Base-by-base conservation (phyloP, 2,329 filamentous ascomycete species). In the Penicillium sp. region DNA sequence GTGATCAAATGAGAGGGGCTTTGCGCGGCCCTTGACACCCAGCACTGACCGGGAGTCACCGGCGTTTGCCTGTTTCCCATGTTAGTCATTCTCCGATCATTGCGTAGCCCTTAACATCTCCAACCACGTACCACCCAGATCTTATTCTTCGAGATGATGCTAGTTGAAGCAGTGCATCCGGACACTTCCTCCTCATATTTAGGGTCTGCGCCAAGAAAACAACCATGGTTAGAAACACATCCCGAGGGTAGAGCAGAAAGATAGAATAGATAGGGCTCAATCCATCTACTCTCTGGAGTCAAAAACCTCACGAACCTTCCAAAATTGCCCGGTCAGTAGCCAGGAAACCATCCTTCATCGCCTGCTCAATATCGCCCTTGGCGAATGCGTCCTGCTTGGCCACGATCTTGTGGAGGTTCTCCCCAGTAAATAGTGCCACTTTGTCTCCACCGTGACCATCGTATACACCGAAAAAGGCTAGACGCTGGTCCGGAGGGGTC, bases 1-100 rank as follows among this genome's bases (percentile, higher is more conserved):
- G 83, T 99, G 95, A 76, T 99, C 95, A 73, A 96, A 96, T n/a
- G 95, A 99, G 59, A 99, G 83, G 52, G 95, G 95, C 81, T 98
- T 99, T 66, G 95, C 95, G 69, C 95, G 87, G 65, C 95, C 95
- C 81, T 98, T 99, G 71, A 99, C 92, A 69, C 95, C 95, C 64
- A 99, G 80, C 26, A 99, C 95, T 72, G 89, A 91, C 81, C 95
- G 88, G 62, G 95, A 99, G 77, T 99, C 95, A 72, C 95, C 95
- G 62, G 95, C 92, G 75, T 99, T 99, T 71, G 92, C 95, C 95
- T 99, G 67, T 53, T 33, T 23, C 27, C n/a, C 21, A 11, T 13
- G 25, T 55, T 29, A 54, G 53, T 61, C 53, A 71, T 73, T 60
- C 19, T 21, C 4, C 11, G 21, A 39, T 19, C 43, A 5, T 29